These are phyloP conservation scores for Candida cerambycidarum DNA, from an alignment of 805 yeast species.

Conservation along the genomic window DNA sequence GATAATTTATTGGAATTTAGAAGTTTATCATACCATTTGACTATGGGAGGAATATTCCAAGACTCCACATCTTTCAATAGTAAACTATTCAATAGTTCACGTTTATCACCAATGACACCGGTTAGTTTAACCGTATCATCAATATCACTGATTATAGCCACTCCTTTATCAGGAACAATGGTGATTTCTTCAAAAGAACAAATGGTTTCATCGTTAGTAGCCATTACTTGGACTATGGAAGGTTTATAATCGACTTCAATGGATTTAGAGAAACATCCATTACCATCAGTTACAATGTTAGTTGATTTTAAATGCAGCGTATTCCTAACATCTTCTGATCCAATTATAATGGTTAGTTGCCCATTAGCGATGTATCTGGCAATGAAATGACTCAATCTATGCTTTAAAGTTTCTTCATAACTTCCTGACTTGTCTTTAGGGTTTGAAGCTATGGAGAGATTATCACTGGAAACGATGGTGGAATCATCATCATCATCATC, in stretches of 20 bases:
- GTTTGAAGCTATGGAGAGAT: slow-evolving; percentile 7
- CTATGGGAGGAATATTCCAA: slow-evolving; percentile 75
- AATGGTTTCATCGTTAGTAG: slow-evolving; percentile 47
- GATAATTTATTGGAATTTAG: slow-evolving; percentile 44
- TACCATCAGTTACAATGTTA: slow-evolving; percentile 53
- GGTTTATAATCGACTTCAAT: slow-evolving; percentile 63
- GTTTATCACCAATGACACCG: slow-evolving; percentile 85
- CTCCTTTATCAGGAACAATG: slow-evolving; percentile 47
- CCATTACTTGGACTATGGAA: slow-evolving; percentile 51
- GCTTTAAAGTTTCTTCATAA: slow-evolving; percentile 53
- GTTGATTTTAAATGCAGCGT: slow-evolving; percentile 25
- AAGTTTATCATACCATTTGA: slow-evolving; percentile 67
- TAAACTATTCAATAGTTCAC: slow-evolving; percentile 77
- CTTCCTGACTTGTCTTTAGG: not conserved
- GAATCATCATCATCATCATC: slow-evolving; percentile 22
- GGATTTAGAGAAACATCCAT: slow-evolving; percentile 63
- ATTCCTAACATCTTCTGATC: slow-evolving; percentile 41
- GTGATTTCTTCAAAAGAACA: slow-evolving; percentile 46
- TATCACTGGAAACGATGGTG: slow-evolving; percentile 18
- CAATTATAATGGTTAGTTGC: slow-evolving; percentile 53
- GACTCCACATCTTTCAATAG: slow-evolving; percentile 62
- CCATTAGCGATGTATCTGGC: slow-evolving; percentile 64
- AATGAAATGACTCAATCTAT: slow-evolving; percentile 68
- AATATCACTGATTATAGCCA: slow-evolving; percentile 82
- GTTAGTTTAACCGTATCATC: slow-evolving; percentile 93